Base-by-base conservation (phyloP, 768 basidiomycete genomes). In the Crassisporium funariophilum region DNA sequence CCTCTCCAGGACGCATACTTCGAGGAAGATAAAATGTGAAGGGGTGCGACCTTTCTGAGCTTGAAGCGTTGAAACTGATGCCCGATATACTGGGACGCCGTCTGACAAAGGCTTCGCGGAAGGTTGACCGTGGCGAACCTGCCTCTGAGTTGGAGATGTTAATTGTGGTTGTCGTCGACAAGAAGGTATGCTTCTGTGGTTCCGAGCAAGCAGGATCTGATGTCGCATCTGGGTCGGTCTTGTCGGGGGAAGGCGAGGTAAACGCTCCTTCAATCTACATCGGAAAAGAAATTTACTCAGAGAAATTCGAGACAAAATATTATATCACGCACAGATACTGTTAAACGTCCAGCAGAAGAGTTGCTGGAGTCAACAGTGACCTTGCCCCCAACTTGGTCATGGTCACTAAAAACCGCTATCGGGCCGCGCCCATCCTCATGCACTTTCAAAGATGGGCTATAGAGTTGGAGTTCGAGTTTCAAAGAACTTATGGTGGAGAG, bases 181-280 rank as follows among this genome's bases (percentile, higher is more conserved):
- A 69, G 56, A 84, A 83, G 16, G 77, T 67, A 53, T 81, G 75
- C 59, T 68, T 73, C 35, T 63, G 61, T 48, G 52, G 33, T 37
- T 57, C 41, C 39, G 60, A 15, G 36, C 37, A 41, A 35, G 48
- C 37, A 45, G 56, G 36, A 44, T 52, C 38, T 37, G 47, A 40
- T 25, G 54, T 24, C 47, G 55, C 52, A 50, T 54, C 39, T 47
- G 55, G 51, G 50, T 54, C 39, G 55, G 52, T 23, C 59, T 61
- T 67, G 62, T 24, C 58, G 57, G 36, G 36, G 50, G 64, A 42
- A 56, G 57, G 57, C 49, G 79, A 82, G 15, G 70, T 65, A 57
- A 88, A 83, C 8, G 71, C 61, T 5, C 86, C 86, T 67, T 86
- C 83, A 40, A 88, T 65, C 86, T 88, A 21, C 19, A n/a, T n/a